Evolutionary conservation across 192 early-diverging fungal species (phyloP), one percentile per base, ranked within the genome.

Genomic region (Rhizoclosmatium sp.): DNA sequence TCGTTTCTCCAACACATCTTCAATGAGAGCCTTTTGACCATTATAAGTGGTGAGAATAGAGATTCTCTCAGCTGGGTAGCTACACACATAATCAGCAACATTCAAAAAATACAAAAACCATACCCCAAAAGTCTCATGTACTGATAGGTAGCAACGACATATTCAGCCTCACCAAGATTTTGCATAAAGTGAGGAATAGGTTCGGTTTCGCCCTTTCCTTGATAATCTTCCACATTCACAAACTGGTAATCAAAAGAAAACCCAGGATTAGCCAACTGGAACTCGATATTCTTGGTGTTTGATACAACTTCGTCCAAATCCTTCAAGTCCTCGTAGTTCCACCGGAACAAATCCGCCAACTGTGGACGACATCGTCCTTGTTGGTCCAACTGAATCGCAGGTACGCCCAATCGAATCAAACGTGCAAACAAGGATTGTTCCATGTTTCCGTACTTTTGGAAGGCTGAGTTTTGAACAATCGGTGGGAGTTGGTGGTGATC

Each of bases 151-250:
- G 96, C 96, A 21, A 99, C 97, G 9, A 96, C 87, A 82, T 95
- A 98, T 84, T 99, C 98, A 64, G 98, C 98, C 78, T 99, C 98
- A 41, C 94, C 97, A 70, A 98, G 85, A 82, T 99, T 99, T 87
- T 99, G 98, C 80, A 93, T 93, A 69, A 95, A 98, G 69, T 94
- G 90, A 14, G 92, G 91, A 19, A 91, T 84, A 0, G 98, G 98
- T 78, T 94, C 93, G 5, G 89, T 88, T 83, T 99, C 97, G 10
- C 97, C 98, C 44, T 89, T 78, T 5, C 89, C 89, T 21, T 90
- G 81, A 78, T 91, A 96, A 40, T 95, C 91, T 16, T 74, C 87
- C 7, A 98, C 94, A 81, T 99, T 85, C 45, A 99, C 79, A 68
- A 96, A 89, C 85, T 99, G 98, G 81, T 91, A 96, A n/a, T 93